Percentiles rank a stretch among this genome's conserved stretches.
These are phyloP conservation scores for Blastobotrys elegans DNA, from an alignment of 1,139 yeast species.

Conservation along the genomic window DNA sequence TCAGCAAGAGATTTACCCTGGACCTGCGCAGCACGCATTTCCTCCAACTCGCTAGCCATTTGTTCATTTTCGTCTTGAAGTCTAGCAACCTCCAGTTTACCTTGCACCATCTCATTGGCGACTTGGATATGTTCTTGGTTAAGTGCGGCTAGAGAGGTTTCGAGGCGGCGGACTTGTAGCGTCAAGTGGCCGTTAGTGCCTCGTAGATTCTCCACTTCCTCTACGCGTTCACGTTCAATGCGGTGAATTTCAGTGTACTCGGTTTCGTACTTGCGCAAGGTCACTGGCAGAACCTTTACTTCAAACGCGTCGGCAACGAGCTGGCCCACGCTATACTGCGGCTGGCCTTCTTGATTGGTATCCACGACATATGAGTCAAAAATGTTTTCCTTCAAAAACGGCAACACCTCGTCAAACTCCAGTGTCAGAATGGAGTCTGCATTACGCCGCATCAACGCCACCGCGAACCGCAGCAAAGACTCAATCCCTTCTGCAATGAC, in stretches of 20 bases:
- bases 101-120: conserved; percentile 67
- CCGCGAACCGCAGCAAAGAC: conserved; percentile 72
- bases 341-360: conserved; percentile 17
- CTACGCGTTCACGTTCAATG: conserved; percentile 60
- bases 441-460: conserved; percentile 69
- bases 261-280: conserved; percentile 58
- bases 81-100: conserved; percentile 59
- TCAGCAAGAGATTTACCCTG: conserved; percentile 19
- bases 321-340: conserved; percentile 56
- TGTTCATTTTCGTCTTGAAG: conserved; percentile 60
- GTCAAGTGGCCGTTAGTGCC: conserved; percentile 67
- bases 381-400: conserved; percentile 70
- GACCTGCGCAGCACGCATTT: conserved; percentile 38
- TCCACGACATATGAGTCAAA: conserved; percentile 60
- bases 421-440: conserved; percentile 53
- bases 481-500: conserved; percentile 87
- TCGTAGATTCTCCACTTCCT: conserved; percentile 63
- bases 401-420: conserved; percentile 68
- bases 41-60: conserved; percentile 49
- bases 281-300: conserved; percentile 65
- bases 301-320: conserved; percentile 77
- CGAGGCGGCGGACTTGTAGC: conserved; percentile 68
- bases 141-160: conserved; percentile 58
- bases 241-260: conserved; percentile 74
- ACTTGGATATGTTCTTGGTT: conserved; percentile 78